Evolutionary conservation across 2,329 filamentous ascomycete genomes (phyloP).

Genomic region (Colletotrichum ledebouriae): DNA sequence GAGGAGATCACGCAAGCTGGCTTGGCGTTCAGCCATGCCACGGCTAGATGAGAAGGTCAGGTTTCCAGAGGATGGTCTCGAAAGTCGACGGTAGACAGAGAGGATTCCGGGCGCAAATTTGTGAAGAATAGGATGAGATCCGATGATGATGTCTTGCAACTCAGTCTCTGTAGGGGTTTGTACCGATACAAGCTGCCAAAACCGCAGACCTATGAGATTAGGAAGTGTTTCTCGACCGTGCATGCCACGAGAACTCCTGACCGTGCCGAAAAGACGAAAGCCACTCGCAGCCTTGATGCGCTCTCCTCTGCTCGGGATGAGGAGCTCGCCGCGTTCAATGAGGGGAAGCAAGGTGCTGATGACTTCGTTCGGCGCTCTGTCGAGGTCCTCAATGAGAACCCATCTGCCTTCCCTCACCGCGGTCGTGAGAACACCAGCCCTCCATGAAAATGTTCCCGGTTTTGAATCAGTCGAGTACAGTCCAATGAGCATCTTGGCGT

Average conservation of each 20-base stretch:
- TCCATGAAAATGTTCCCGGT: slow-evolving; percentile 92
- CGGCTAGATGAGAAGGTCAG: slow-evolving; percentile 58
- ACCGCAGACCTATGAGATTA: slow-evolving; percentile 82
- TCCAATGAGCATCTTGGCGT: slow-evolving; percentile 95
- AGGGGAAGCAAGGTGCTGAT: slow-evolving; percentile 93
- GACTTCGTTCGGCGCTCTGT: slow-evolving; percentile 94
- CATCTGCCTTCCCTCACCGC: slow-evolving; percentile 94
- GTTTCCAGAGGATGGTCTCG: slow-evolving; percentile 53
- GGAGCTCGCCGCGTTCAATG: slow-evolving; percentile 90
- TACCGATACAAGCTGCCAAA: slow-evolving; percentile 86
- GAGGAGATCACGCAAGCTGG: slow-evolving; percentile 82
- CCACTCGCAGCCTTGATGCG: slow-evolving; percentile 84
- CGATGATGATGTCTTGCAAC: slow-evolving; percentile 78
- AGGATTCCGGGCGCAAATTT: slow-evolving; percentile 72
- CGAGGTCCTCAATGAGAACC: slow-evolving; percentile 97
- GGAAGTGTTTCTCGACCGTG: slow-evolving; percentile 77
- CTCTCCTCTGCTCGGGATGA: slow-evolving; percentile 91
- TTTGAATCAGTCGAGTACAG: slow-evolving; percentile 91
- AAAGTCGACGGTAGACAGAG: slow-evolving; percentile 69
- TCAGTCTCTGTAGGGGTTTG: slow-evolving; percentile 76
- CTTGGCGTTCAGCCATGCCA: slow-evolving; percentile 62
- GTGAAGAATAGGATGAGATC: slow-evolving; percentile 77
- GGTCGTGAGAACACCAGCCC: slow-evolving; percentile 91
- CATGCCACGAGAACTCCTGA: slow-evolving; percentile 80
- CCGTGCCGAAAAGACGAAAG: slow-evolving; percentile 93